A percentile compares a stretch with the other conserved stretches of the same genome.
Conservation (phyloP, 768 basidiomycete species). For the Exsudoporus frostii region DNA sequence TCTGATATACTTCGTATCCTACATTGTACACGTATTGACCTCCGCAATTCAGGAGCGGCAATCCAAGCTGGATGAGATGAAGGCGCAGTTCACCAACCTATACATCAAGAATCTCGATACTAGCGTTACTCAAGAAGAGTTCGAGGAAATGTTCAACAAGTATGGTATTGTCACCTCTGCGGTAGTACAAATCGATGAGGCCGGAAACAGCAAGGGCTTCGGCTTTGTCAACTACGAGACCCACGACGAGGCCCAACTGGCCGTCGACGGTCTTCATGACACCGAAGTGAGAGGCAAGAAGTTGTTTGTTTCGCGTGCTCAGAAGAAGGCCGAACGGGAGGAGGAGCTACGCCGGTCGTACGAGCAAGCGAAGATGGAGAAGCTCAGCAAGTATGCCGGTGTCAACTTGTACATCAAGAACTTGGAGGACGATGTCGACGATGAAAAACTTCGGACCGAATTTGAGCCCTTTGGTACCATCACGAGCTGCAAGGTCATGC, state of each 20-base stretch:
- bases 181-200: conserved; percentile 77
- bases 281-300: conserved; percentile 80
- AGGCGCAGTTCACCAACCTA: conserved; percentile 95
- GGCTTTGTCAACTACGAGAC: conserved; percentile 96
- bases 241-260: conserved; percentile 89
- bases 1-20: conserved; percentile 26
- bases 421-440: conserved; percentile 95
- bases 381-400: conserved; percentile 95
- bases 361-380: conserved; percentile 96
- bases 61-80: conserved; percentile 98
- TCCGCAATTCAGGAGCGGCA: conserved; percentile 70
- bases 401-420: conserved; percentile 99
- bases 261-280: conserved; percentile 89
- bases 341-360: conserved; percentile 92
- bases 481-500: conserved; percentile 99
- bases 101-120: conserved; percentile 96
- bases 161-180: conserved; percentile 90
- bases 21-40: not conserved
- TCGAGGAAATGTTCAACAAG: conserved; percentile 71
- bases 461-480: conserved; percentile 97
- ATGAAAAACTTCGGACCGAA: conserved; percentile 93
- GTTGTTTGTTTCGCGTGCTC: conserved; percentile 93
- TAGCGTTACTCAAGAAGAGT: conserved; percentile 82
- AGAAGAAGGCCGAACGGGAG: conserved; percentile 98
- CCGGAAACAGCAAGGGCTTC: conserved; percentile 93